Evolutionary conservation across 495 filamentous ascomycete species (phyloP).

Genomic region (Penicillium paradoxum): DNA sequence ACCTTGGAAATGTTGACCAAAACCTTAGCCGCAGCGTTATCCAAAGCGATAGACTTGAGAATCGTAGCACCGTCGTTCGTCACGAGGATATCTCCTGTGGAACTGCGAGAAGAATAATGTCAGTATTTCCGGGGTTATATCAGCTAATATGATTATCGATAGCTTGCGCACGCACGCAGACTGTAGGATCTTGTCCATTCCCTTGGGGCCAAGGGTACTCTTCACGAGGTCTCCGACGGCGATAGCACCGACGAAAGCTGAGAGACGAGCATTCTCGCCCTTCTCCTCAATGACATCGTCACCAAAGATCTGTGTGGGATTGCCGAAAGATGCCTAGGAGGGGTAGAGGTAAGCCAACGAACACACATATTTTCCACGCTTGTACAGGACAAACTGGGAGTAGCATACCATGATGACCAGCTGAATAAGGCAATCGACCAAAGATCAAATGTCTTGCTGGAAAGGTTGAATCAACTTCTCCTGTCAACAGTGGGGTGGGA

Average conservation of each 20-base stretch:
- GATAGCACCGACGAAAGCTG: constrained; percentile 94
- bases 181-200: constrained; percentile 99
- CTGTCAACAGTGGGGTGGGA: constrained; percentile 28
- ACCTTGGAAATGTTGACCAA: constrained; percentile 99
- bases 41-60: constrained; percentile 96
- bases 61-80: constrained; percentile 99
- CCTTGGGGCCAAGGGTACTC: constrained; percentile 93
- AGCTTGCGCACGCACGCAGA: constrained; percentile 66
- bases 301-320: constrained; percentile 97
- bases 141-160: constrained; percentile 10
- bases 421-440: constrained; percentile 20
- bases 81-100: constrained; percentile 94
- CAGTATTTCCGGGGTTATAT: constrained; percentile 10
- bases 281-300: constrained; percentile 98
- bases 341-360: constrained; percentile 4
- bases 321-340: constrained; percentile 52
- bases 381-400: no score
- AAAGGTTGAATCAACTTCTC: constrained; percentile 19
- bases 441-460: constrained; percentile 22
- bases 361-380: neutral
- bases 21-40: constrained; percentile 92
- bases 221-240: constrained; percentile 96
- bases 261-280: constrained; percentile 97
- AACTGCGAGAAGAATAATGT: constrained; percentile 45
- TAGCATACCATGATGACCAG: constrained; percentile 35